Percentiles rank a stretch among this genome's conserved stretches.
These are phyloP conservation scores for Pythium insidiosum DNA, from an alignment of 352 stramenopile species.

Conservation along the genomic window DNA sequence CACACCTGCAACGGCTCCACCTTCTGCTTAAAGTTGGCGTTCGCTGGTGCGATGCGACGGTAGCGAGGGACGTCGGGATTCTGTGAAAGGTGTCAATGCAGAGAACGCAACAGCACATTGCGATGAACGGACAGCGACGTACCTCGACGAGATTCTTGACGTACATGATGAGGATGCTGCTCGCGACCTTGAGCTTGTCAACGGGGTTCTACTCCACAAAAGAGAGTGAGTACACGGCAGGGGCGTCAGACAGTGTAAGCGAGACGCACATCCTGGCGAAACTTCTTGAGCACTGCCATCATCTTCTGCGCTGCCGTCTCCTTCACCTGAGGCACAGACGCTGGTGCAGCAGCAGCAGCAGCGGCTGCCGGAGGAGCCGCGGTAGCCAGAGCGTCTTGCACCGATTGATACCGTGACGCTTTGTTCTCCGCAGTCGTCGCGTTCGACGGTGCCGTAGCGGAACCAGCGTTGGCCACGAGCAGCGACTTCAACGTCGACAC, in stretches of 20 bases:
- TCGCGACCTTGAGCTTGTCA: constrained; percentile 58
- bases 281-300: constrained; percentile 12
- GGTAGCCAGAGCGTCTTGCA: no score
- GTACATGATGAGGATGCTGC: constrained; percentile 79
- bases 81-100: constrained; percentile 17
- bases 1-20: constrained; percentile 70
- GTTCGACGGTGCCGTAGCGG: neutral
- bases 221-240: neutral
- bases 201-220: constrained; percentile 40
- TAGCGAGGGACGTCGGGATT: constrained; percentile 79
- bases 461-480: constrained; percentile 23
- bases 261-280: constrained; percentile 13
- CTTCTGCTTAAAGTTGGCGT: constrained; percentile 83
- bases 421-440: neutral
- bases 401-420: no score
- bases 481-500: constrained; percentile 58
- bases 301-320: constrained; percentile 12
- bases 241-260: no score
- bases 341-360: neutral
- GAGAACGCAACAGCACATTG: neutral
- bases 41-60: constrained; percentile 63
- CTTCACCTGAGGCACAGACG: constrained; percentile 2
- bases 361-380: neutral
- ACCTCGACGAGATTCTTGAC: constrained; percentile 82
- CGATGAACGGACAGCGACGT: constrained; percentile 1